These are phyloP conservation scores for Trapa bicornis DNA, from an alignment of 345 rosid species.

Conservation along the genomic window DNA sequence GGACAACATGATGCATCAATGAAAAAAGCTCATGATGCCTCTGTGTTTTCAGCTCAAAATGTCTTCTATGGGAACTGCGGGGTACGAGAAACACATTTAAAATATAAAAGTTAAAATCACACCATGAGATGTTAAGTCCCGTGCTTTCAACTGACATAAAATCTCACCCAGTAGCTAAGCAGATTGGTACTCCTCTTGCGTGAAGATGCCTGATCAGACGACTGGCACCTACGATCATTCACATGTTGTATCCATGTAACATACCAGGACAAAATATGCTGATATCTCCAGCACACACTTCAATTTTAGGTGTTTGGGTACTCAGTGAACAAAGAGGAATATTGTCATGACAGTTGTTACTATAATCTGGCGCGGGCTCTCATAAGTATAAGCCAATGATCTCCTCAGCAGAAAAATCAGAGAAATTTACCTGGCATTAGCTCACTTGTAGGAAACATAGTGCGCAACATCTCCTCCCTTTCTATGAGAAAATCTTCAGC, in stretches of 20 bases:
- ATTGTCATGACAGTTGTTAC: neutral
- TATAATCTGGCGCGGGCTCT: neutral
- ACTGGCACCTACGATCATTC: conserved; percentile 49
- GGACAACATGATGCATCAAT: conserved; percentile 86
- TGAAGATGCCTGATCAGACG: conserved; percentile 64
- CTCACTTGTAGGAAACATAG: conserved; percentile 66
- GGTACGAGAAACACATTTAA: neutral
- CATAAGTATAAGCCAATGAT: neutral
- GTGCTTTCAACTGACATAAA: neutral
- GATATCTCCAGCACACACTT: neutral
- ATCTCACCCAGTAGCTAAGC: conserved; percentile 71
- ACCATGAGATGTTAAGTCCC: neutral
- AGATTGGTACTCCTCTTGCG: conserved; percentile 66
- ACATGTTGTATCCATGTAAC: neutral
- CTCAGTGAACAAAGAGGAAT: neutral
- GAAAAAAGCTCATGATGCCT: conserved; percentile 66
- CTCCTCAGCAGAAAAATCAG: neutral
- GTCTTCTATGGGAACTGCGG: conserved; percentile 62
- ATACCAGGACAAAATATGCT: neutral
- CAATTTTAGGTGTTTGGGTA: neutral
- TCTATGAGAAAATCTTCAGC: conserved; percentile 68
- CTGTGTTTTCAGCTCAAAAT: conserved; percentile 75
- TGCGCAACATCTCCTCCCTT: conserved; percentile 68
- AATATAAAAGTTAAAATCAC: neutral
- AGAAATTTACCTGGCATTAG: conserved; percentile 63